Evolutionary conservation across 2,329 filamentous ascomycete genomes (phyloP).

Genomic region (Aspergillus amoenus): DNA sequence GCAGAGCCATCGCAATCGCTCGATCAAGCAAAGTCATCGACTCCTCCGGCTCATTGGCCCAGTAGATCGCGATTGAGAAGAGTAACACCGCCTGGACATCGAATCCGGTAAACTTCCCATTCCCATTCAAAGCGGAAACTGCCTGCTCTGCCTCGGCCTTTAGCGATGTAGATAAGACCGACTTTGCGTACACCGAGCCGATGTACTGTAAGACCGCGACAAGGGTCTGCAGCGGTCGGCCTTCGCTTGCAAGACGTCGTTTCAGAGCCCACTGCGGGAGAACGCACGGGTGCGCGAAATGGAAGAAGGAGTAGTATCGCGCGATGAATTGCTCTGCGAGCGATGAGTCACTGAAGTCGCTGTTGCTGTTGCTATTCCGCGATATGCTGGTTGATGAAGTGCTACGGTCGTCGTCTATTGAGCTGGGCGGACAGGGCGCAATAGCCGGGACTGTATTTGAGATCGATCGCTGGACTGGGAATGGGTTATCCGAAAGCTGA

Average conservation of each 20-base stretch:
- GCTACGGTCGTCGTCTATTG: neutral
- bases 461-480: neutral
- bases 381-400: neutral
- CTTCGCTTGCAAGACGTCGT: conserved; percentile 8
- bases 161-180: neutral
- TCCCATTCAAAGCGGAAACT: neutral
- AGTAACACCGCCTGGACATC: conserved; percentile 24
- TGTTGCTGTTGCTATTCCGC: neutral
- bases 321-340: conserved; percentile 4
- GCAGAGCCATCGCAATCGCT: conserved; percentile 11
- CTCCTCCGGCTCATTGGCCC: conserved; percentile 15
- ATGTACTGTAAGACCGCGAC: conserved; percentile 25
- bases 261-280: conserved; percentile 19
- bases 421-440: neutral
- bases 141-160: conserved; percentile 2
- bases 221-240: conserved; percentile 16
- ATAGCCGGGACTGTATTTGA: neutral
- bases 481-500: too few relatives aligned
- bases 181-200: conserved; percentile 18
- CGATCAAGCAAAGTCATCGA: conserved; percentile 11
- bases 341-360: neutral
- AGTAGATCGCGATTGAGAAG: conserved; percentile 21
- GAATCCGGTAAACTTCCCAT: conserved; percentile 6
- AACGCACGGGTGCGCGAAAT: conserved; percentile 24
- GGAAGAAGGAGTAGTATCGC: conserved; percentile 28